Percentiles rank a stretch among this genome's conserved stretches.
phyloP scores from a whole-genome alignment of 768 basidiomycete genomes.

The Brasilioporus rufonigricans region DNA sequence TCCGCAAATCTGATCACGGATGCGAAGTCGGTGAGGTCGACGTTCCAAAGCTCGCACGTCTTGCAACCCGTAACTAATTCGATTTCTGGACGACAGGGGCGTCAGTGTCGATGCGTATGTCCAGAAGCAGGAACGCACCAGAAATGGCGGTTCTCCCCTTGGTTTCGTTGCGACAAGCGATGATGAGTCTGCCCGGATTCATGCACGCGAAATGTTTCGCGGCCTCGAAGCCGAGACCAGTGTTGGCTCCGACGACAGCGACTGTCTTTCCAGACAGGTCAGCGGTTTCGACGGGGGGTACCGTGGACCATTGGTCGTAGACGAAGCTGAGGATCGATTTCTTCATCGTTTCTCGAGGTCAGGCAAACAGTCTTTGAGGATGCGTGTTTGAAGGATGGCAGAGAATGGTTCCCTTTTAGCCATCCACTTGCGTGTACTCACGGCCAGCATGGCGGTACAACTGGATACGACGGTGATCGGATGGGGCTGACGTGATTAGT shows the following conservation, averaged over 20 bases:
- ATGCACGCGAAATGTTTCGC: slow-evolving; percentile 31
- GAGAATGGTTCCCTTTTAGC: not conserved
- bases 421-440: too few relatives aligned
- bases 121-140: slow-evolving; percentile 11
- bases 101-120: not conserved
- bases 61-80: slow-evolving; percentile 26
- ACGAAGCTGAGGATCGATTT: not conserved
- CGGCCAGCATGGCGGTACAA: too few relatives aligned
- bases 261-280: slow-evolving; percentile 32
- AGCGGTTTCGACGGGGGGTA: slow-evolving; percentile 13
- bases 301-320: slow-evolving; percentile 16
- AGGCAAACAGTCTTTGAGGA: not conserved
- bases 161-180: slow-evolving; percentile 28
- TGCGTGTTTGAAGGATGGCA: not conserved
- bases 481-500: too few relatives aligned
- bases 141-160: slow-evolving; percentile 21
- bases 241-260: slow-evolving; percentile 32
- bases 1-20: slow-evolving; percentile 15
- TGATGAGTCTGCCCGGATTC: slow-evolving; percentile 27
- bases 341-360: slow-evolving; percentile 10
- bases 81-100: slow-evolving; percentile 15
- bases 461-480: too few relatives aligned
- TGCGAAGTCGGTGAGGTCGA: slow-evolving; percentile 18
- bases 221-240: slow-evolving; percentile 33
- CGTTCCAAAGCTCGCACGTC: slow-evolving; percentile 11